Evolutionary conservation across 305 asterid species (phyloP), one percentile per base, ranked within the genome.

Genomic region (Fraxinus sp.): DNA sequence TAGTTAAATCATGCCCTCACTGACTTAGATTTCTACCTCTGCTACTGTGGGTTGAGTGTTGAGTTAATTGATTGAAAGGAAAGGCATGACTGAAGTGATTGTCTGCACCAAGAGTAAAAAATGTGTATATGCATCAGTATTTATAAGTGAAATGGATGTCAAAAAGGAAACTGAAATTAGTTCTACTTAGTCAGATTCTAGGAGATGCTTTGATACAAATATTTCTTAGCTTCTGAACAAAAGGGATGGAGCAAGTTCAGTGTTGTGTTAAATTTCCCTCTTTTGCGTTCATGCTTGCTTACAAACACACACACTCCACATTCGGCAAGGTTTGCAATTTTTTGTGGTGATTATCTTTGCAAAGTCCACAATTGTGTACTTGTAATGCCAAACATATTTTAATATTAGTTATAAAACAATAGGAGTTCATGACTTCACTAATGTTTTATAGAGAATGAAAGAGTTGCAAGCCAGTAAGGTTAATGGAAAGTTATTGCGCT

Each of bases 391-490:
- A 66, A 26, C 36, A 24, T 26, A 24, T 11, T 28, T 66, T 26
- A 1, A 66, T 26, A 26, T 71, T 71, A 71, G 76, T 32, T 11
- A 32, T 70, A 16, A 32, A 14, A 71, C 5, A 10, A 33, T 71
- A 46, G 57, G 46, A 41, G 22, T 81, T 71, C 78, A 44, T 80
- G 64, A 22, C 24, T 74, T 76, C n/a, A 39, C 52, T 85, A 22
- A 55, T 79, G 9, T 77, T 77, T 7, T 82, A 7, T 88, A 96
- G 99, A 90, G 93, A 89, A 89, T 97, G 86, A 94, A 91, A 83
- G 98, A 93, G 86, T 83, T 97, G 92, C 98, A 97, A 89, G 90
- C 90, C 76, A 91, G 84, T 13, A 97, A 94, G 85, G 87, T 89
- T 66, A 78, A 84, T 83, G 82, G 83, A 82, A 97, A 91, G 89